Evolutionary conservation across 2,329 filamentous ascomycete genomes (phyloP).

Genomic region (Tympanopsis confertula): DNA sequence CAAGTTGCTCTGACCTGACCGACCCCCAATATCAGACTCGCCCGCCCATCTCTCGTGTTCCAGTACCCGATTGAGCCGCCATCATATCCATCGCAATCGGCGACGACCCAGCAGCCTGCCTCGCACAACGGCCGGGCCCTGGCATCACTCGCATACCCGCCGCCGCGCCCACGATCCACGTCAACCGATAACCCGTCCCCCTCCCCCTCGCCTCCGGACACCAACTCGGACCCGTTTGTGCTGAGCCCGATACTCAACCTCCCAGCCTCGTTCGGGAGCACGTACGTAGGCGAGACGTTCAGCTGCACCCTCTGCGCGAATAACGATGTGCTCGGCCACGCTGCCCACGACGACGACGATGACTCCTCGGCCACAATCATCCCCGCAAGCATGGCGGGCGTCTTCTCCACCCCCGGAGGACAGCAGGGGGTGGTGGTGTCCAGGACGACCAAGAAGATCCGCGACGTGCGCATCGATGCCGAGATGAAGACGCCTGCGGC

Average conservation of each 20-base stretch:
- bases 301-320: constrained; percentile 93
- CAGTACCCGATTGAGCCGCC: constrained; percentile 53
- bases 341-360: constrained; percentile 5
- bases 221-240: constrained; percentile 42
- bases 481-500: constrained; percentile 87
- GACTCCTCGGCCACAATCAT: too few relatives aligned
- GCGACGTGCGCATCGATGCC: constrained; percentile 70
- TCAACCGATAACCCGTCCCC: constrained; percentile 29
- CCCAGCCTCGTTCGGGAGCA: constrained; percentile 81
- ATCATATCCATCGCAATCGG: constrained; percentile 22
- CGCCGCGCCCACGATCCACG: too few relatives aligned
- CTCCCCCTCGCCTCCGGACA: constrained; percentile 16
- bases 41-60: constrained; percentile 64
- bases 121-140: constrained; percentile 19
- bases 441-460: constrained; percentile 38
- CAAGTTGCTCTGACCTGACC: neutral
- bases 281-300: constrained; percentile 92
- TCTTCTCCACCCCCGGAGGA: neutral
- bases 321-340: constrained; percentile 49
- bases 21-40: constrained; percentile 48
- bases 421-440: constrained; percentile 8
- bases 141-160: constrained; percentile 66
- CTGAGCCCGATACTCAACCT: constrained; percentile 64
- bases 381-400: constrained; percentile 8
- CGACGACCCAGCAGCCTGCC: constrained; percentile 34